Evolutionary conservation across 257 asterid species (phyloP).

Genomic region (Parsonsia alboflavescens): DNA sequence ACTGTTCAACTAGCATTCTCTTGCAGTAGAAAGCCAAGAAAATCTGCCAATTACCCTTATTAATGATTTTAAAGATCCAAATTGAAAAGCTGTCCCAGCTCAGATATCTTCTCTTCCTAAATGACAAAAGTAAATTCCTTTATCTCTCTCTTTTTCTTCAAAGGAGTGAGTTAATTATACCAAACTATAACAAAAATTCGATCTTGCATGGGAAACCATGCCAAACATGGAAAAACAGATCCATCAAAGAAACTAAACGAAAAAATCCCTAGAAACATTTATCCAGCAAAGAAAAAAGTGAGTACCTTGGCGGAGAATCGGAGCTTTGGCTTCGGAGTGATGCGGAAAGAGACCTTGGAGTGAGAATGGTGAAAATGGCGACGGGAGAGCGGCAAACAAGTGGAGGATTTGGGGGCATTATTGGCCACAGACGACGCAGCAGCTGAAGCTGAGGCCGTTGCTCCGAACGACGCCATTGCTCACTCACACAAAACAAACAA

Average conservation of each 20-base stretch:
- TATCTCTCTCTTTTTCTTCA: too few relatives aligned
- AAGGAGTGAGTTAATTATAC: not conserved
- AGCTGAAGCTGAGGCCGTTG: conserved; percentile 37
- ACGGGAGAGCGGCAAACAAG: conserved; percentile 33
- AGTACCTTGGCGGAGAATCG: conserved; percentile 57
- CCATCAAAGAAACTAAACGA: not conserved
- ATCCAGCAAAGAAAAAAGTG: not conserved
- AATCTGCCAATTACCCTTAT: not conserved
- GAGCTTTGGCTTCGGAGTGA: conserved; percentile 53
- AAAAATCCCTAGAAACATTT: not conserved
- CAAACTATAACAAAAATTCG: not conserved
- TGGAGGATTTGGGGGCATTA: conserved; percentile 37
- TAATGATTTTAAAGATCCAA: not conserved
- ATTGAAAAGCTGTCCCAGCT: not conserved
- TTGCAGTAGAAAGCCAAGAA: not conserved
- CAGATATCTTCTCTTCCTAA: not conserved
- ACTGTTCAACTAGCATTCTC: not conserved
- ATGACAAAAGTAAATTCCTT: not conserved
- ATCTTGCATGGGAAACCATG: conserved; percentile 13
- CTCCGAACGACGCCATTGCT: conserved; percentile 69
- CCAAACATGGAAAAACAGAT: not conserved
- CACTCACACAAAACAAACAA: conserved; percentile 15
- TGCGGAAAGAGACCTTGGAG: conserved; percentile 49
- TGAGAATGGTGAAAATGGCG: conserved; percentile 32
- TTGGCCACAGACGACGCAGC: conserved; percentile 38